Evolutionary conservation across 2,329 filamentous ascomycete species (phyloP), one percentile per base, ranked within the genome.

Genomic region (Zymoseptoria brevis): DNA sequence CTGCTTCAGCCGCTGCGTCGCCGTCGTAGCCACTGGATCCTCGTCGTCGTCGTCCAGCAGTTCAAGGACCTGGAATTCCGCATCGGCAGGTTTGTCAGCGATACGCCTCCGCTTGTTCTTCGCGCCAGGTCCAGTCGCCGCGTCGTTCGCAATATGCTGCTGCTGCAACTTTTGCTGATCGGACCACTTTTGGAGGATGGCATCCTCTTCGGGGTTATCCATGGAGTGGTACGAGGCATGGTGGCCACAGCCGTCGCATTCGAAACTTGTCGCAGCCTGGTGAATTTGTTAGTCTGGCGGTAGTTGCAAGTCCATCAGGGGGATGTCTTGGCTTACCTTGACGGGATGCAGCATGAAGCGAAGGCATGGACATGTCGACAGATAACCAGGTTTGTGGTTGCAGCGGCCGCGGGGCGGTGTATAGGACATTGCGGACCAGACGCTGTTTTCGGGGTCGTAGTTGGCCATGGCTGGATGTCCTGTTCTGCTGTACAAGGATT

Each of bases 331-430:
- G n/a, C 19, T 54, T 67, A 77, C 80, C 72, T 83, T 82, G 50
- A 82, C 72, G 0, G 81, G 81, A 69, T 83, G 81, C 6, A 81
- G 69, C 81, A 83, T 83, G 72, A 82, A 83, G 19, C 81, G 75
- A 50, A 81, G 69, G 66, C 81, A 83, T 4, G 80, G 74, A 63
- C 81, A 83, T 55, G 71, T 75, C 1, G 76, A 75, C 30, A 81
- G 68, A 16, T 81, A 67, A 22, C 75, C 76, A 2, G 72, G 69
- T 62, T 80, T 81, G 72, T 75, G 75, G 55, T 80, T 79, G 69
- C 80, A 82, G 56, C 73, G 73, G 26, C 80, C 80, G 48, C 77
- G 77, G 5, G 80, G 80, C 26, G 79, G 76, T 9, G 72, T 70
- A 62, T 81, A 81, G 66, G 75, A 73, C 79, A 81, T 81, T 21